These are phyloP conservation scores for Truncatella angustata DNA, from an alignment of 2,329 filamentous ascomycete species.

Conservation along the genomic window DNA sequence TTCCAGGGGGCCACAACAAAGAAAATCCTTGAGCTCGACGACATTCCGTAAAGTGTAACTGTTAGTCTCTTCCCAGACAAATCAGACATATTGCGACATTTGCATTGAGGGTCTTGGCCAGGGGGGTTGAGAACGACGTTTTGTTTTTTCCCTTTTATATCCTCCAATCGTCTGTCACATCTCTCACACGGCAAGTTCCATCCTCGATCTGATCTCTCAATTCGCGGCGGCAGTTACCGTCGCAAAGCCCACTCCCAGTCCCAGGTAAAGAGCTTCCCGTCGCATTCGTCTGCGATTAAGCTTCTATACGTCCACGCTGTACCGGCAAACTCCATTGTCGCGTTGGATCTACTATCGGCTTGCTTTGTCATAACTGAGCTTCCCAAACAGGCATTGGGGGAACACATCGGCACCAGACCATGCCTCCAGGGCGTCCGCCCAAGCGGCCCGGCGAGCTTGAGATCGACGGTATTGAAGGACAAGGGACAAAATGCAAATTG, in stretches of 20 bases:
- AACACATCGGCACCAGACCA: slow-evolving; percentile 19
- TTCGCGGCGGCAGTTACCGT: background rate
- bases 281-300: background rate
- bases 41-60: background rate
- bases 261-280: background rate
- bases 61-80: too few species aligned
- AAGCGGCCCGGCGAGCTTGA: slow-evolving; percentile 44
- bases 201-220: background rate
- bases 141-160: background rate
- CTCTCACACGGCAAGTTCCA: background rate
- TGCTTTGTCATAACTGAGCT: background rate
- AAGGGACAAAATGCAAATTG: slow-evolving; percentile 43
- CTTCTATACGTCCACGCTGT: background rate
- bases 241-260: background rate
- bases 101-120: too few species aligned
- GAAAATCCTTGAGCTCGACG: background rate
- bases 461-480: slow-evolving; percentile 31
- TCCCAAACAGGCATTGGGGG: too few species aligned
- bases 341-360: background rate
- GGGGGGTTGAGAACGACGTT: too few species aligned
- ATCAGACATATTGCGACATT: too few species aligned
- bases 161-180: background rate
- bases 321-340: background rate
- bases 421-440: slow-evolving; percentile 39
- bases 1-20: background rate